phyloP scores from a whole-genome alignment of 805 yeast genomes.

The Wickerhamomyces mucosus region DNA sequence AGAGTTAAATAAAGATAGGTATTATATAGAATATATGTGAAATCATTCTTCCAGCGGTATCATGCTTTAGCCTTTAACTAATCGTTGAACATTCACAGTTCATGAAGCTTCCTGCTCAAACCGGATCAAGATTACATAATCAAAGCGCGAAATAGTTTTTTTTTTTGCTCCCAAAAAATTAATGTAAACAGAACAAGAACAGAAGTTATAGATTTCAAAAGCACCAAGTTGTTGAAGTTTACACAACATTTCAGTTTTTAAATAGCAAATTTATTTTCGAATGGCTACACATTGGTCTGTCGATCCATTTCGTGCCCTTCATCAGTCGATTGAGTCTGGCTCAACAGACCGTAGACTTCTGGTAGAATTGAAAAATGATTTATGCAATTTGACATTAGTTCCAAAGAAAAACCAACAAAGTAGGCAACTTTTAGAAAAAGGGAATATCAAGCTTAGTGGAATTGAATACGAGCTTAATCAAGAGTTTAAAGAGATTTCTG shows the following conservation, averaged over 20 bases:
- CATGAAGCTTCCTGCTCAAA: too few species aligned
- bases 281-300: conserved; percentile 17
- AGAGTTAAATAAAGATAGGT: neutral
- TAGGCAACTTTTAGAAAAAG: conserved; percentile 36
- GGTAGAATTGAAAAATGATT: conserved; percentile 32
- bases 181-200: too few species aligned
- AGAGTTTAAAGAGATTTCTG: conserved; percentile 52
- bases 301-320: conserved; percentile 11
- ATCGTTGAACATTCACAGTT: too few species aligned
- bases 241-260: too few species aligned
- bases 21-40: conserved; percentile 1
- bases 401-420: conserved; percentile 37
- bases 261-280: too few species aligned
- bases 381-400: conserved; percentile 30
- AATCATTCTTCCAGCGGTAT: too few species aligned
- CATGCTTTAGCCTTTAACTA: too few species aligned
- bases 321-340: conserved; percentile 11
- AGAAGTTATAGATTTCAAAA: too few species aligned
- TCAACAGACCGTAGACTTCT: conserved; percentile 7
- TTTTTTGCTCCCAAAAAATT: too few species aligned
- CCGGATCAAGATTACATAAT: too few species aligned
- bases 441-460: conserved; percentile 38
- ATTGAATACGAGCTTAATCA: conserved; percentile 55
- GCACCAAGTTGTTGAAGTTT: too few species aligned
- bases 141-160: too few species aligned